Base-by-base conservation (phyloP, 148 eudicot genomes). In the Camellia sinensis region DNA sequence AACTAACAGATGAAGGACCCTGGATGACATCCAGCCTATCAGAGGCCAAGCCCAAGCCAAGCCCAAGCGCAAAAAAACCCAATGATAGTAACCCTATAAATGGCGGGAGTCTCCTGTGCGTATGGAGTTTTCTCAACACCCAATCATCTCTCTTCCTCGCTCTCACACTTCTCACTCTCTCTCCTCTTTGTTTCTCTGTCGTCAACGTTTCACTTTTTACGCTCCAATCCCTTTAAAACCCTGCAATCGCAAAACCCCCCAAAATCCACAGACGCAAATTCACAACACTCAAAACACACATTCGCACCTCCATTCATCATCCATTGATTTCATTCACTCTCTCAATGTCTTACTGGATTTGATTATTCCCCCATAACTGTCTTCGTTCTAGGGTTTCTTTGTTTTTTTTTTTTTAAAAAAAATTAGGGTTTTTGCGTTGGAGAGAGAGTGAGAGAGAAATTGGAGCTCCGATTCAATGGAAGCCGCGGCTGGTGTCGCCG, bases 401-500 rank as follows among this genome's bases (percentile, higher is more conserved):
- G 7, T 7, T 7, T 48, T 10, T 84, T 22, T 72, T 10, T 80
- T 71, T 14, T 3, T 1, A 13, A 14, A 15, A 66, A 68, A 65
- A 74, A 43, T 48, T 78, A 71, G 83, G 87, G 85, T 71, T 78
- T 81, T 63, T 68, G 66, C 11, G 4, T 59, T 7, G 43, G 45
- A 41, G 67, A 0, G 40, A 65, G 69, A 65, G 81, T 63, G 45
- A 41, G 67, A 0, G 40, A 65, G 69, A 65, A 84, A 64, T 80
- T 80, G 83, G 62, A 21, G 78, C 62, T 59, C n/a, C 29, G 52
- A 53, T 59, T 29, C 52, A 48, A 95, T 93, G 97, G 97, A 90
- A 82, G 89, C 84, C 79, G 86, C 94, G 83, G 84, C 89, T 22
- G 87, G 84, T 77, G 90, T 84, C 53, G 84, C 88, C 61, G 86